Evolutionary conservation across 257 asterid species (phyloP), one percentile per base, ranked within the genome.

Genomic region (Lithospermum erythrorhizon): DNA sequence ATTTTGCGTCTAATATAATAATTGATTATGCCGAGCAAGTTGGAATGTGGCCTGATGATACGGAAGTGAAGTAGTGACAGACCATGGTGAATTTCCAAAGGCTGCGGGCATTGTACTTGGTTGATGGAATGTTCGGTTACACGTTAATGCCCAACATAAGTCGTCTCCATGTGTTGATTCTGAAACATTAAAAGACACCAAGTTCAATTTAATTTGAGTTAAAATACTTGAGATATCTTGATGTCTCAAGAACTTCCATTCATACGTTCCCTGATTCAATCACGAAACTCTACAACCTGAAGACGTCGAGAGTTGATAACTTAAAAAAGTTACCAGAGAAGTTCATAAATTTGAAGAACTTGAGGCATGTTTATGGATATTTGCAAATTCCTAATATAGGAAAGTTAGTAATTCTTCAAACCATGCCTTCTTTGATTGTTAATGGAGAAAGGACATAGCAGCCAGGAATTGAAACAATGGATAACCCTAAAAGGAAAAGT

Each of bases 381-480:
- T 21, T 14, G 18, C 11, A 53, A 68, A 70, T 70, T 73, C 21
- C 59, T 53, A 29, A 21, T 47, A 21, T 72, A 3, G 71, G 76
- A 22, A 53, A 11, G 6, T 71, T 74, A 35, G 32, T 62, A 55
- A 47, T 27, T 61, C 72, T 70, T 47, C 77, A 65, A 58, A 67
- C 73, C 37, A 67, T 18, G 47, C 35, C 7, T 48, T 9, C 53
- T 70, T 73, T 25, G 3, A 15, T 5, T 59, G 72, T 5, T 35
- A 68, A 41, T 1, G 20, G 19, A 57, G 52, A n/a, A 9, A 27
- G 59, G 59, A 7, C n/a, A 16, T 16, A 55, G 48, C 61, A 64
- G 73, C 25, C 56, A 14, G n/a, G 79, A 79, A 75, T 52, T 75
- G 70, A 68, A 52, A 6, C 21, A 9, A 30, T 75, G 55, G 62